phyloP scores from a whole-genome alignment of 148 eudicot species.

The Suaeda aralocaspica region DNA sequence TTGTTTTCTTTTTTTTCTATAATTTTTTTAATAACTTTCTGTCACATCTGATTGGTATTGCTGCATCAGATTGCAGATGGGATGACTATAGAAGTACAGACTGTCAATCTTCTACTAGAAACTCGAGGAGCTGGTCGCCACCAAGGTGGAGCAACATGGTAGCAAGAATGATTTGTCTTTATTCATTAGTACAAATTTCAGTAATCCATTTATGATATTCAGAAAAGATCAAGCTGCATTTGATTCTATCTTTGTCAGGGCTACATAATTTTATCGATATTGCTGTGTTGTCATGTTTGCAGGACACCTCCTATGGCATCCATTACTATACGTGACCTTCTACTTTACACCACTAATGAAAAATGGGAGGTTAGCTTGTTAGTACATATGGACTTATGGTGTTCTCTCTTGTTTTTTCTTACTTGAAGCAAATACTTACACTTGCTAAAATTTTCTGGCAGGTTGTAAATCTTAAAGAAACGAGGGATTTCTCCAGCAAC shows the following conservation, averaged over 20 bases:
- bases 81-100: slow-evolving; percentile 82
- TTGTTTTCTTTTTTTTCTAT: too few species aligned
- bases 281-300: slow-evolving; percentile 6
- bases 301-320: slow-evolving; percentile 99
- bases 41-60: slow-evolving; percentile 28
- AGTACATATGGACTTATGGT: too few species aligned
- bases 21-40: neutral
- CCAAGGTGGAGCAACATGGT: slow-evolving; percentile 87
- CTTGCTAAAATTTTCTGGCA: slow-evolving; percentile 28
- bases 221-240: neutral
- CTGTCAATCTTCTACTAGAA: slow-evolving; percentile 88
- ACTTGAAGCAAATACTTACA: slow-evolving; percentile 19
- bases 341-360: slow-evolving; percentile 83
- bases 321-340: slow-evolving; percentile 77
- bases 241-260: neutral
- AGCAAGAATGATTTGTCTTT: neutral
- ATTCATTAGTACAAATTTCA: neutral
- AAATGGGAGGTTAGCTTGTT: slow-evolving; percentile 68
- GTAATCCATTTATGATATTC: neutral
- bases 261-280: neutral
- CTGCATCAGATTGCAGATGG: slow-evolving; percentile 92
- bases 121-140: slow-evolving; percentile 79
- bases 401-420: slow-evolving; percentile 6
- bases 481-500: slow-evolving; percentile 78
- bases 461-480: slow-evolving; percentile 94